These are phyloP conservation scores for Tubosaeta sp. DNA, from an alignment of 768 basidiomycete species.

Conservation along the genomic window DNA sequence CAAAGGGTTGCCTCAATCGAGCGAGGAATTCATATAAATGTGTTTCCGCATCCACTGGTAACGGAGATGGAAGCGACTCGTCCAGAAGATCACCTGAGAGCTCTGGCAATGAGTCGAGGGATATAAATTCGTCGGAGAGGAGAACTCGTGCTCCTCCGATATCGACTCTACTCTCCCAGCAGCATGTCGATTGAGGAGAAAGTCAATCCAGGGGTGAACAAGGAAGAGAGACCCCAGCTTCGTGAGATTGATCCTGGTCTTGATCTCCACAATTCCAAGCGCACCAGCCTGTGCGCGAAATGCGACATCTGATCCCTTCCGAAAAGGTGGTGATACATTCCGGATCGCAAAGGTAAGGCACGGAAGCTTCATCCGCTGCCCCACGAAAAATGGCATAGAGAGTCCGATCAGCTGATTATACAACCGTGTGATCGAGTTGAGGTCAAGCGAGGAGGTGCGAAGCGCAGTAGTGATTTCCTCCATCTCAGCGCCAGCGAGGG, in stretches of 20 bases:
- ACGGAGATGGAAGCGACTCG: neutral
- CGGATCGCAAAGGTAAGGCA: neutral
- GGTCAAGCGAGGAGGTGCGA: neutral
- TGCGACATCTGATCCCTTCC: neutral
- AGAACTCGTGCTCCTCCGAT: neutral
- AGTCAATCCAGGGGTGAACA: neutral
- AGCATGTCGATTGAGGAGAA: neutral
- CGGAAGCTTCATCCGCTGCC: neutral
- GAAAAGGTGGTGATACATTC: neutral
- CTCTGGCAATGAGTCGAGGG: neutral
- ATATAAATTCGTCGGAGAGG: neutral
- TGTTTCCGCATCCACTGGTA: neutral
- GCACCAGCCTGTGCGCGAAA: neutral
- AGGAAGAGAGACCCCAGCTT: neutral
- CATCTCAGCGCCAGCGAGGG: neutral
- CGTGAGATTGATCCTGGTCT: neutral
- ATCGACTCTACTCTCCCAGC: neutral
- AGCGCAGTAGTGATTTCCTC: neutral
- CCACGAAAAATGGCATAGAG: neutral
- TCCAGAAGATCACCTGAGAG: neutral
- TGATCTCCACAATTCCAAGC: neutral
- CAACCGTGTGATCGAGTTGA: neutral
- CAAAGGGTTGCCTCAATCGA: neutral
- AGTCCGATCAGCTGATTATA: neutral
- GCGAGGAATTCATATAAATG: neutral